phyloP scores from a whole-genome alignment of 805 yeast species.

The Zygosaccharomyces bisporus region DNA sequence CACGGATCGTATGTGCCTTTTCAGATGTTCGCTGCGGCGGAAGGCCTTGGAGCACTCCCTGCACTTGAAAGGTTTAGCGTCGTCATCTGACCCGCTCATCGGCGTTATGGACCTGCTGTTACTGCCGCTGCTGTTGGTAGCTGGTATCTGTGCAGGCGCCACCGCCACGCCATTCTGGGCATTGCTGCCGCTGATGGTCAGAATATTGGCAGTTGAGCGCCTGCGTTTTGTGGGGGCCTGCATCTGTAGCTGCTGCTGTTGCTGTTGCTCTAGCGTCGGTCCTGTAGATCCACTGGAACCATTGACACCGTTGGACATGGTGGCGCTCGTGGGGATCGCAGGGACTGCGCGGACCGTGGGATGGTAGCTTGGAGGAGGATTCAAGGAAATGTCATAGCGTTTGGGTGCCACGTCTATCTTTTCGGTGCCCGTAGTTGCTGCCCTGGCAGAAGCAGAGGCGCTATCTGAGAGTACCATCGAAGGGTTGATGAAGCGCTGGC shows the following conservation, averaged over 20 bases:
- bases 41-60: constrained; percentile 42
- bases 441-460: constrained; percentile 28
- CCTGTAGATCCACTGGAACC: neutral
- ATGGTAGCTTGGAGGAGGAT: constrained; percentile 5
- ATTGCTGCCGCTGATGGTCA: constrained; percentile 10
- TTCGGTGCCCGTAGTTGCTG: constrained; percentile 27
- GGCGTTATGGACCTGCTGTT: constrained; percentile 17
- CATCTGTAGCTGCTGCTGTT: constrained; percentile 7
- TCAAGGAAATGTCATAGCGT: constrained; percentile 14
- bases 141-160: neutral
- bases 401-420: constrained; percentile 16
- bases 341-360: constrained; percentile 1
- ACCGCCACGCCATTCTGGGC: neutral
- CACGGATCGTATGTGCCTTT: constrained; percentile 62
- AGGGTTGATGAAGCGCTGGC: constrained; percentile 27
- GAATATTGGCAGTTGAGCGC: constrained; percentile 16
- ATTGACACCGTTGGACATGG: neutral
- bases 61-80: constrained; percentile 40
- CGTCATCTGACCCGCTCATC: constrained; percentile 23
- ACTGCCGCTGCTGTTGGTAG: constrained; percentile 3
- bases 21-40: constrained; percentile 62
- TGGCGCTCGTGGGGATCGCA: neutral
- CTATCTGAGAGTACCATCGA: constrained; percentile 30
- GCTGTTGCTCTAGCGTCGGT: constrained; percentile 4
- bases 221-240: constrained; percentile 14